Conservation (phyloP, 352 stramenopile species). For the Hyphochytrium catenoides region DNA sequence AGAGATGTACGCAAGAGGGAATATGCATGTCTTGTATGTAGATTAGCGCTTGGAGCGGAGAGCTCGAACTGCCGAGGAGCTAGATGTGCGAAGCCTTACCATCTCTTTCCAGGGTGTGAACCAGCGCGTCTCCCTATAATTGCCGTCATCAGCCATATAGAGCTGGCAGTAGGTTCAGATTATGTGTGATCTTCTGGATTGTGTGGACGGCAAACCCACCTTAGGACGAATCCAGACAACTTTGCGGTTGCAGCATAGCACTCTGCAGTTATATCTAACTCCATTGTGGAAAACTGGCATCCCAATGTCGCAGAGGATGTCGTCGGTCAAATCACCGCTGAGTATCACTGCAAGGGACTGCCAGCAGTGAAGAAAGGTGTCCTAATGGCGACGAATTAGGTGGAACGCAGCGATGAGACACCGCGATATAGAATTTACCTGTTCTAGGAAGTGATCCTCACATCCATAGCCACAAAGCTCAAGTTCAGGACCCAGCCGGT, state of each 20-base stretch:
- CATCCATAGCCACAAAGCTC: conserved; percentile 95
- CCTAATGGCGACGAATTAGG: no score
- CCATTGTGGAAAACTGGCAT: conserved; percentile 87
- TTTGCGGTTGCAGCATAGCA: conserved; percentile 75
- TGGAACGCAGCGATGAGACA: no score
- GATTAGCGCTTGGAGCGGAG: no score
- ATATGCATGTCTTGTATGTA: no score
- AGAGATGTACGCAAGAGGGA: no score
- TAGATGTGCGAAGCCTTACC: no score
- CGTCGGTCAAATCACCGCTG: conserved; percentile 55
- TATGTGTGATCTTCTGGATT: no score
- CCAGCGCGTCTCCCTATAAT: conserved; percentile 90
- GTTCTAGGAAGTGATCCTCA: conserved; percentile 96
- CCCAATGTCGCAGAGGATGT: conserved; percentile 91
- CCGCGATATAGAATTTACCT: no score
- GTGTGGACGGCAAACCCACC: no score
- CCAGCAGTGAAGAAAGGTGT: conserved; percentile 96
- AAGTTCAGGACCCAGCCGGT: conserved; percentile 88
- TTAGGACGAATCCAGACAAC: conserved; percentile 87
- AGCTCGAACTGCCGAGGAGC: no score
- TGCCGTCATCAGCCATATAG: conserved; percentile 85
- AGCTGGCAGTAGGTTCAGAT: no score
- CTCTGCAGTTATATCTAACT: conserved; percentile 92
- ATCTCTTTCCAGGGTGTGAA: conserved; percentile 47
- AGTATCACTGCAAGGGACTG: conserved; percentile 72